Conservation (phyloP, 75 land plant species). For the Pinus taeda region DNA sequence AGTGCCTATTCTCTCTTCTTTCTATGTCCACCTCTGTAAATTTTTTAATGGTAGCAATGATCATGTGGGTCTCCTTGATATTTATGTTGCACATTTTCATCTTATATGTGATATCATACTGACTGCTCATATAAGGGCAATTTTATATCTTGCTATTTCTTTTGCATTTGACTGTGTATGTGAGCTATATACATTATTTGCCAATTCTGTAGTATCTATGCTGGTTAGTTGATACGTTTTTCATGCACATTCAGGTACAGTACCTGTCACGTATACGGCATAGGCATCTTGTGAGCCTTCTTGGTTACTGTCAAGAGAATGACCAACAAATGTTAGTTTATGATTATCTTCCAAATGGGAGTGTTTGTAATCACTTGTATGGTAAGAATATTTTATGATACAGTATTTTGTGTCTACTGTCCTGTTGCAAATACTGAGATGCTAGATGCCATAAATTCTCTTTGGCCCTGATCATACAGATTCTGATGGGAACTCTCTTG, state of each 20-base stretch:
- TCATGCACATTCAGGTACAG: constrained; percentile 39
- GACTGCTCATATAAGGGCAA: neutral
- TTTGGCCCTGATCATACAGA: constrained; percentile 29
- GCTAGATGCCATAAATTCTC: neutral
- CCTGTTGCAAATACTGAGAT: neutral
- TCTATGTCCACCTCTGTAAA: neutral
- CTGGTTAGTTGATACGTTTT: constrained; percentile 7
- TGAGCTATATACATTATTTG: neutral
- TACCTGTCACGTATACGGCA: constrained; percentile 61
- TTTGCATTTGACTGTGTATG: neutral
- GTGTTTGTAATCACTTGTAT: constrained; percentile 66
- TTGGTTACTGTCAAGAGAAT: constrained; percentile 84
- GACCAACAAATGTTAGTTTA: constrained; percentile 69
- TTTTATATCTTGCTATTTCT: neutral
- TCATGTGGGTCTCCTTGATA: neutral
- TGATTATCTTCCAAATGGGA: constrained; percentile 85
- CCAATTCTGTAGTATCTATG: neutral
- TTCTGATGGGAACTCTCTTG: constrained; percentile 39
- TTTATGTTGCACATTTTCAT: neutral
- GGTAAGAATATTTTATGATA: constrained; percentile 40
- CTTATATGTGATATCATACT: neutral
- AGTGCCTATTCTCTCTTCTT: neutral
- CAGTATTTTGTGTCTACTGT: neutral
- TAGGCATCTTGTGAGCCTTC: constrained; percentile 68
- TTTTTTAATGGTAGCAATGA: neutral